Conservation (phyloP, 2,329 filamentous ascomycete genomes). For the Fusarium palustre region DNA sequence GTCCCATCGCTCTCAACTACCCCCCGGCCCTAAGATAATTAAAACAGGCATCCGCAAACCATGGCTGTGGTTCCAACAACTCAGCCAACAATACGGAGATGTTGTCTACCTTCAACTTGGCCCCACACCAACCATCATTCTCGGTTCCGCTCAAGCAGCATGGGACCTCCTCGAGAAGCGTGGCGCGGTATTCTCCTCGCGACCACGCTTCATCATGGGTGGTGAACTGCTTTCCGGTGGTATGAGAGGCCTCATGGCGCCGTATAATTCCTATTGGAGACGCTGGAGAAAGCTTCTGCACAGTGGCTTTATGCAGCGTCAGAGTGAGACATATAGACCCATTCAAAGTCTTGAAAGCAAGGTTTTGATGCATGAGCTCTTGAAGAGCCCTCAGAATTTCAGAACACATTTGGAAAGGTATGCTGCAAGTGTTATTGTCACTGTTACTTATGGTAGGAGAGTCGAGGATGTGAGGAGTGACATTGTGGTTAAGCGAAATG, state of each 20-base stretch:
- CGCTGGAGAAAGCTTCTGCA: conserved; percentile 59
- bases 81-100: conserved; percentile 55
- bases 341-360: conserved; percentile 57
- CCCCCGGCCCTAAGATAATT: conserved; percentile 53
- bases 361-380: conserved; percentile 55
- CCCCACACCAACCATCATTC: conserved; percentile 56
- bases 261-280: conserved; percentile 57
- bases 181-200: conserved; percentile 58
- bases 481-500: conserved; percentile 54
- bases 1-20: conserved; percentile 53
- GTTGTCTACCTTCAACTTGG: conserved; percentile 58
- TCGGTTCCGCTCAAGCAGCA: conserved; percentile 57
- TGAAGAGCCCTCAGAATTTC: conserved; percentile 48
- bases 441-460: conserved; percentile 55
- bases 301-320: conserved; percentile 57
- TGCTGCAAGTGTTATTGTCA: conserved; percentile 58
- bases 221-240: conserved; percentile 57
- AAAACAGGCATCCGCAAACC: conserved; percentile 55
- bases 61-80: conserved; percentile 58
- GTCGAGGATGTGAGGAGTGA: conserved; percentile 50
- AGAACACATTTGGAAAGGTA: conserved; percentile 40
- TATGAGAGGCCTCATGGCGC: conserved; percentile 58
- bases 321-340: conserved; percentile 57
- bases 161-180: conserved; percentile 59
- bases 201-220: conserved; percentile 61